Evolutionary conservation across 768 basidiomycete genomes (phyloP), one percentile per base, ranked within the genome.

Genomic region (Hysterangium stoloniferum): DNA sequence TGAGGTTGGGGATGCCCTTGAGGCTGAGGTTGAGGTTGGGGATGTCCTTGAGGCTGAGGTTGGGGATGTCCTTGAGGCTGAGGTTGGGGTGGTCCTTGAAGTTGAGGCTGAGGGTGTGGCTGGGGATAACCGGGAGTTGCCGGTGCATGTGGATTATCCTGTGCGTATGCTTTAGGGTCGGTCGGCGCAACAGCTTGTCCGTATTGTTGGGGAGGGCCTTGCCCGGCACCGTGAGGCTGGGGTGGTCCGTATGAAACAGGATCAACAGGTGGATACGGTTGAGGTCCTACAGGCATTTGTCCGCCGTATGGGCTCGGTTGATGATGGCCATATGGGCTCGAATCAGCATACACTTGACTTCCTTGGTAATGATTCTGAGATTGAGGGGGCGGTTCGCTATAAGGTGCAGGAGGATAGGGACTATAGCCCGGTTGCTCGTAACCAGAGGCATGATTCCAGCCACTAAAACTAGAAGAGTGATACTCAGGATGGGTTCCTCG

Each of bases 361-460:
- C 61, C 61, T 32, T 59, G 59, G 43, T 59, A 56, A 9, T 52
- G 56, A 38, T 62, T 62, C 38, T 65, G 64, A 0, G 59, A 65
- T 22, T 66, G 69, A 38, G 63, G 57, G 32, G 59, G 48, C 19
- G 58, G 54, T 54, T 65, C 59, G 9, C 59, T 52, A 42, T 67
- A 64, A 6, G 63, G 49, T 5, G 66, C 62, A 13, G 64, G 59
- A 6, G 66, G 69, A 52, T 67, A 72, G n/a, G 62, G 57, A 34
- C 63, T 64, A 56, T 76, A 75, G 5, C 37, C 37, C 4, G 65
- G 60, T 43, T 75, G 76, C 4, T 74, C 74, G 54, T 76, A 78
- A 6, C 64, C 58, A n/a, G n/a, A n/a, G 4, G 58, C 37, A 2
- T 72, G 70, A 57, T 75, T 73, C 78, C 77, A 82, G 4, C 73